Conservation (phyloP, 75 land plant species). For the Sequoia sempervirens region DNA sequence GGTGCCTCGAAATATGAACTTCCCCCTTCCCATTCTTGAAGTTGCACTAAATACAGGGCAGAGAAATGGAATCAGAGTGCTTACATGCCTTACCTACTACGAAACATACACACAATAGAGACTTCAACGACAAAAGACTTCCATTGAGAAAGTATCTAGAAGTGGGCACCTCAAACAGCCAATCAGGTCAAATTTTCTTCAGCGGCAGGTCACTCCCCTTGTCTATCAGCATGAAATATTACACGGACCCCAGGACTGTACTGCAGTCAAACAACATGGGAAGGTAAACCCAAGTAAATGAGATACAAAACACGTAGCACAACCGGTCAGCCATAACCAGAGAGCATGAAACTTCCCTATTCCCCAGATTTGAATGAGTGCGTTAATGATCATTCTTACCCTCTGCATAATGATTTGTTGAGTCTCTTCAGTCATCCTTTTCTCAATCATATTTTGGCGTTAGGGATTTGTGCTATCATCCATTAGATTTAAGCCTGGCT, state of each 20-base stretch:
- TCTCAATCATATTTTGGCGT: neutral
- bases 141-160: too few relatives aligned
- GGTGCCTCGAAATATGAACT: too few relatives aligned
- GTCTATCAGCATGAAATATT: neutral
- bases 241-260: neutral
- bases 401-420: neutral
- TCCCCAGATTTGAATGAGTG: neutral
- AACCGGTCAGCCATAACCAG: neutral
- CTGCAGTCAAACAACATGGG: neutral
- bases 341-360: neutral
- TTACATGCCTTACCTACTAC: neutral
- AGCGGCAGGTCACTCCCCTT: neutral
- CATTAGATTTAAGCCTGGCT: neutral
- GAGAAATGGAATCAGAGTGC: neutral
- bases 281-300: too few relatives aligned
- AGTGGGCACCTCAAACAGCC: too few relatives aligned
- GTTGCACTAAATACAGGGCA: too few relatives aligned
- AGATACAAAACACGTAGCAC: neutral
- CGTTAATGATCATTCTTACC: neutral
- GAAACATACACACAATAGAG: neutral
- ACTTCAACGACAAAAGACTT: too few relatives aligned
- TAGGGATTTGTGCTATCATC: neutral
- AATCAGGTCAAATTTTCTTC: neutral
- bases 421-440: neutral
- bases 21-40: too few relatives aligned